Evolutionary conservation across 306 rosid genomes (phyloP), one percentile per base, ranked within the genome.

Genomic region (Prunus davidiana): DNA sequence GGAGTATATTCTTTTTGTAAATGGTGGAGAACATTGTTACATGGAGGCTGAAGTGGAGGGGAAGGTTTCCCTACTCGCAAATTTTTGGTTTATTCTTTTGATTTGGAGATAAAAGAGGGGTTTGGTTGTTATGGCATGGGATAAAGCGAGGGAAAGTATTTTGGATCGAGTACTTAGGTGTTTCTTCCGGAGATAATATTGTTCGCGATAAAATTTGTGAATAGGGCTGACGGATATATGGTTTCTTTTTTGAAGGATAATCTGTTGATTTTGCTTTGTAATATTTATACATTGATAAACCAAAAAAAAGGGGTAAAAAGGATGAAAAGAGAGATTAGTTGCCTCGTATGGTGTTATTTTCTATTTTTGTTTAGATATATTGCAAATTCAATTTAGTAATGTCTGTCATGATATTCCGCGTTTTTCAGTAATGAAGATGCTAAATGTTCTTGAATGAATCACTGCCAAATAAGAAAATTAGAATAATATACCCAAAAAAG

Each of bases 21-120:
- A 85, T 87, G 91, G 82, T 61, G 67, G 78, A 70, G 80, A 78
- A 76, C 80, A 72, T 74, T 87, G 76, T 49, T 73, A 63, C 74
- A 47, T 43, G 73, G 22, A 76, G 78, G 79, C 80, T 49, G n/a
- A 58, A 67, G 61, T n/a, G 80, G 27, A 24, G 76, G 74, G 56
- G 10, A 25, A 12, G 55, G 56, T 46, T 62, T 79, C 72, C 24
- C 54, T 41, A 45, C 9, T 43, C 2, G 3, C 25, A 73, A 15
- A 19, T 67, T 74, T 74, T 74, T 30, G 11, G 78, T 41, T 63
- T 54, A 19, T 68, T 47, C 63, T 81, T 38, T 54, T 71, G 78
- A 41, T 11, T 60, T 60, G 46, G 57, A 45, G 77, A 60, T 34
- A 6, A 16, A 72, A 11, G 28, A 28, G 49, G 12, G 28, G 27